phyloP scores from a whole-genome alignment of 2,329 filamentous ascomycete genomes.

The Venturia aucupariae region DNA sequence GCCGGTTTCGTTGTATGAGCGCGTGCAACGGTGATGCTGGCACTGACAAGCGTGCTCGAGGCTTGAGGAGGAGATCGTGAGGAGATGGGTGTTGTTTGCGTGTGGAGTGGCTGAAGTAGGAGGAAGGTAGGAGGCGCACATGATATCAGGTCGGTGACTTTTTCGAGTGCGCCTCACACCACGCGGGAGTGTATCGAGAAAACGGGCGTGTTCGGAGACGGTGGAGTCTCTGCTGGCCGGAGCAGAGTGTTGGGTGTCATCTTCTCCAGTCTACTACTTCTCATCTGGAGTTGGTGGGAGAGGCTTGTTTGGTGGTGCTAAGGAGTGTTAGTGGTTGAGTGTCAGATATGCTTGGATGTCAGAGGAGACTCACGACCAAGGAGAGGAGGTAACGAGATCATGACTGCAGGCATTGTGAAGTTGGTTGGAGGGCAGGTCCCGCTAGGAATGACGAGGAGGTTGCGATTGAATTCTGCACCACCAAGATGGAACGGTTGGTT shows the following conservation, averaged over 20 bases:
- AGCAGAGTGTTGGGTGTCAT: background rate
- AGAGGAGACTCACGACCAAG: conserved; percentile 4
- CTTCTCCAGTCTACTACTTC: background rate
- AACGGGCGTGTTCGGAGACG: background rate
- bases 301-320: conserved; percentile 15
- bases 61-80: background rate
- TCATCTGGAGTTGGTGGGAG: conserved; percentile 30
- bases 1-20: background rate
- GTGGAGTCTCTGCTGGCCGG: background rate
- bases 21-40: background rate
- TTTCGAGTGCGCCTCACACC: background rate
- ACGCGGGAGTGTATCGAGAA: background rate
- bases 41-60: background rate
- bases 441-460: background rate
- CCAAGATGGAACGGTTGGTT: no score
- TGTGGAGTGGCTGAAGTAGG: background rate
- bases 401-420: conserved; percentile 9
- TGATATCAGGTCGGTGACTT: background rate
- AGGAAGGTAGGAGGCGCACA: background rate
- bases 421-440: background rate
- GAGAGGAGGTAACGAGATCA: conserved; percentile 8
- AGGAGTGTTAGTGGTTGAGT: background rate
- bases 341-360: background rate
- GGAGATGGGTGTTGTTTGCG: background rate
- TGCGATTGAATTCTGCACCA: background rate